These are phyloP conservation scores for Podaxis sp. DNA, from an alignment of 768 basidiomycete species.

Conservation along the genomic window DNA sequence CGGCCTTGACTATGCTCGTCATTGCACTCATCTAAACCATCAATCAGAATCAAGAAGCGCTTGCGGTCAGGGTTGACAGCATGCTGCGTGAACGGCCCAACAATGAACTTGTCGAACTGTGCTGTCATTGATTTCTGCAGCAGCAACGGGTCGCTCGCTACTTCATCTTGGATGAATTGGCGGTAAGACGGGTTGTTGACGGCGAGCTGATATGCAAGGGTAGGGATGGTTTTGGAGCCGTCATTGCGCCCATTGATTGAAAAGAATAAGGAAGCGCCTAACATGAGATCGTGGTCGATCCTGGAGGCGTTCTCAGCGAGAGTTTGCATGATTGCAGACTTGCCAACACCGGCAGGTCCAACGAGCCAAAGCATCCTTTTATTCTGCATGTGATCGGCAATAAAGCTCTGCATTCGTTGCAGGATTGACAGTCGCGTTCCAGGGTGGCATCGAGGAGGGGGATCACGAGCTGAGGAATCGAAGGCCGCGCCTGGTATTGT, in stretches of 20 bases:
- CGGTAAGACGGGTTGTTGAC: neutral
- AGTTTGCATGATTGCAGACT: constrained; percentile 2
- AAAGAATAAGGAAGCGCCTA: neutral
- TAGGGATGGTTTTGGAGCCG: constrained; percentile 4
- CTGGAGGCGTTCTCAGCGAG: neutral
- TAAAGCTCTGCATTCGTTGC: neutral
- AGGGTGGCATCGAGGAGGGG: neutral
- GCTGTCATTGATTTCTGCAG: constrained; percentile 7
- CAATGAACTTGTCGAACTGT: constrained; percentile 18
- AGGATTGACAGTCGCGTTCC: neutral
- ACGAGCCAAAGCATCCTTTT: neutral
- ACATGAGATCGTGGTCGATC: neutral
- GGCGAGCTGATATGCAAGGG: constrained; percentile 24
- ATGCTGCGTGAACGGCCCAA: constrained; percentile 13
- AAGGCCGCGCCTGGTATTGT: neutral
- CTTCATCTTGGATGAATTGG: constrained; percentile 10
- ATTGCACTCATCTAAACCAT: constrained; percentile 4
- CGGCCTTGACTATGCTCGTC: too few relatives aligned
- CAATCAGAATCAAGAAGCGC: neutral
- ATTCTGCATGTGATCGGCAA: neutral
- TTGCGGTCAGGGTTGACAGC: neutral
- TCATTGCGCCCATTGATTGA: neutral
- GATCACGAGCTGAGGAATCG: neutral
- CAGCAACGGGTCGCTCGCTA: constrained; percentile 13
- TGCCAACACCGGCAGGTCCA: constrained; percentile 1